Evolutionary conservation across 108 stramenopile species (phyloP).

Genomic region (Nitzschia sp.): DNA sequence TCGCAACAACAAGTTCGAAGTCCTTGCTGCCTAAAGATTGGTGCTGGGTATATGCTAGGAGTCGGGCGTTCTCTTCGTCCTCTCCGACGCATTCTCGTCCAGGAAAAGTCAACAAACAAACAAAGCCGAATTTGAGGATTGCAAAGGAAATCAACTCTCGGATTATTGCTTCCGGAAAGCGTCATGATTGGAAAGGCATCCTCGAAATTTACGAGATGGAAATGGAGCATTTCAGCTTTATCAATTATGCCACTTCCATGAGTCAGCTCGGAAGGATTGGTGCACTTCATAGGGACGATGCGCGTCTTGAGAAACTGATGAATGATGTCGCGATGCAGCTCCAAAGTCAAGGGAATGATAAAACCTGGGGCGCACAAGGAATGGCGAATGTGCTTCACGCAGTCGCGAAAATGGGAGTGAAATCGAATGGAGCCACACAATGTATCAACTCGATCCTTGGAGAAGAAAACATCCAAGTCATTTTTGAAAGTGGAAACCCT

Average conservation of each 20-base stretch:
- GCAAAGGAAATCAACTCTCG: neutral
- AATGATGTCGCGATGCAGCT: slow-evolving; percentile 3
- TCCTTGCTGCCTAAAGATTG: no score
- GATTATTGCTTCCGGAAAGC: neutral
- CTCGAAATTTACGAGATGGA: neutral
- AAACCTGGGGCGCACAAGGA: neutral
- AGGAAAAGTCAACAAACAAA: no score
- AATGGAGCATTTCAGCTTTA: slow-evolving; percentile 6
- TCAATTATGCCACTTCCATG: slow-evolving; percentile 23
- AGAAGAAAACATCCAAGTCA: no score
- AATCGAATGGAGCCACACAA: neutral
- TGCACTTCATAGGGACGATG: neutral
- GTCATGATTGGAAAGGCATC: slow-evolving; percentile 1
- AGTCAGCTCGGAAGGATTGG: slow-evolving; percentile 18
- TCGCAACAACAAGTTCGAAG: no score
- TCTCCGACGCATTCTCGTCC: no score
- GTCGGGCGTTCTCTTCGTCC: no score
- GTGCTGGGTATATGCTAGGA: no score
- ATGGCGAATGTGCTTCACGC: slow-evolving; percentile 14
- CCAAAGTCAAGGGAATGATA: neutral
- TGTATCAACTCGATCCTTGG: neutral
- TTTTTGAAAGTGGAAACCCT: neutral
- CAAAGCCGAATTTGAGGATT: no score
- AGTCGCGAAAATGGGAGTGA: slow-evolving; percentile 9
- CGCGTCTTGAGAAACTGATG: slow-evolving; percentile 6